Conservation (phyloP, 2,329 filamentous ascomycete genomes). For the Chaetomium olivaceum region DNA sequence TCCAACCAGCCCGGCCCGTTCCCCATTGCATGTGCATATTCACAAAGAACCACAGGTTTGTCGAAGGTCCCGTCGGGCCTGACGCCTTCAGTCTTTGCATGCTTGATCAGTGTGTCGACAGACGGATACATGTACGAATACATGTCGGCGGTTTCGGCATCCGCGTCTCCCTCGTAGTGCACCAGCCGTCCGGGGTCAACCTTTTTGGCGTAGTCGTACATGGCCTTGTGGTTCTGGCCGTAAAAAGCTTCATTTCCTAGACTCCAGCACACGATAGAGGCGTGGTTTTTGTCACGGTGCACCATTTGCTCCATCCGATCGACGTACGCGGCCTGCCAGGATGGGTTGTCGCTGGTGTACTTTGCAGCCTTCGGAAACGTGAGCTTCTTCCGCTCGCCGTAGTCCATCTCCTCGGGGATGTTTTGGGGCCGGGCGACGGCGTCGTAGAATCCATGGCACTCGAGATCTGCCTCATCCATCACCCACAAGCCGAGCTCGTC, state of each 20-base stretch:
- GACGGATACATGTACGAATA: conserved; percentile 67
- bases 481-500: conserved; percentile 68
- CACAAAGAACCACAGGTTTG: conserved; percentile 62
- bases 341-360: conserved; percentile 61
- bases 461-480: conserved; percentile 53
- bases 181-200: conserved; percentile 60
- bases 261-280: conserved; percentile 72
- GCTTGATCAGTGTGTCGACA: conserved; percentile 51
- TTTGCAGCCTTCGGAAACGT: conserved; percentile 55
- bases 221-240: conserved; percentile 65
- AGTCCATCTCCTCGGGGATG: conserved; percentile 58
- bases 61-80: conserved; percentile 46
- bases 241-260: conserved; percentile 75
- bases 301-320: conserved; percentile 67
- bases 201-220: conserved; percentile 63
- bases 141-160: conserved; percentile 64
- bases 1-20: conserved; percentile 70
- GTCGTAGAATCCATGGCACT: conserved; percentile 57
- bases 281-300: conserved; percentile 68
- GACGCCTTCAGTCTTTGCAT: conserved; percentile 47
- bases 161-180: conserved; percentile 66
- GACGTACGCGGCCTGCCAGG: conserved; percentile 64
- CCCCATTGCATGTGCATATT: conserved; percentile 68
- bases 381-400: conserved; percentile 61
- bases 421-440: conserved; percentile 51